A percentile compares a stretch with the other conserved stretches of the same genome.
Conservation (phyloP, 129 eudicot species). For the Ambrosia artemisiifolia region DNA sequence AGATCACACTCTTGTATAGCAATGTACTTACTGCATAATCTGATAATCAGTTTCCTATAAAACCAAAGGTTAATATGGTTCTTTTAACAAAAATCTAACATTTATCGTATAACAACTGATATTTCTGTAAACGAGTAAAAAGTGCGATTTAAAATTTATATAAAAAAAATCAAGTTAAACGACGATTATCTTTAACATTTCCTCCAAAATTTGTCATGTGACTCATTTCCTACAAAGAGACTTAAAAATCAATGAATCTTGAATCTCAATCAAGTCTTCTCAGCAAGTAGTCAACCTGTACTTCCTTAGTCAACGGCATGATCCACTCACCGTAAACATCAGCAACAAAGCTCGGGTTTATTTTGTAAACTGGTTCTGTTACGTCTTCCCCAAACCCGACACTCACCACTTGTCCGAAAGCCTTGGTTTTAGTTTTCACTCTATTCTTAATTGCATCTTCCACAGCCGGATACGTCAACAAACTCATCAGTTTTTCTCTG, state of each 20-base stretch:
- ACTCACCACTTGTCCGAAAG: slow-evolving; percentile 55
- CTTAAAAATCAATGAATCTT: slow-evolving; percentile 7
- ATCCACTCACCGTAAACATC: slow-evolving; percentile 79
- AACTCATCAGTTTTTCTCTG: slow-evolving; percentile 43
- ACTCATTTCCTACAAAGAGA: not conserved
- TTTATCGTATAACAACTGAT: no score
- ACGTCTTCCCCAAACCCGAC: slow-evolving; percentile 29
- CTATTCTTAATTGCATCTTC: slow-evolving; percentile 64
- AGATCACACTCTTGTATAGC: no score
- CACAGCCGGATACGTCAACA: slow-evolving; percentile 71
- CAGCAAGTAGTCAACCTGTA: slow-evolving; percentile 71
- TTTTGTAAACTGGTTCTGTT: slow-evolving; percentile 59
- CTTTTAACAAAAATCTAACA: no score
- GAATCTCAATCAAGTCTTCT: slow-evolving; percentile 63
- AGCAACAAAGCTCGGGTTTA: slow-evolving; percentile 74
- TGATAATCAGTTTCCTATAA: no score
- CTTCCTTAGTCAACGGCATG: slow-evolving; percentile 87
- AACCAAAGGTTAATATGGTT: no score
- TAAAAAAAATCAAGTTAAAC: not conserved
- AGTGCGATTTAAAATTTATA: no score
- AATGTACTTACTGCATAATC: no score
- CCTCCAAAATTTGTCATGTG: not conserved
- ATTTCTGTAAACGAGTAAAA: no score
- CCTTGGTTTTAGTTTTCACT: slow-evolving; percentile 68
- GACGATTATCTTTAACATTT: not conserved